A percentile compares a stretch with the other conserved stretches of the same genome.
Conservation (phyloP, 2,329 filamentous ascomycete species). For the Fusarium mundagurra region DNA sequence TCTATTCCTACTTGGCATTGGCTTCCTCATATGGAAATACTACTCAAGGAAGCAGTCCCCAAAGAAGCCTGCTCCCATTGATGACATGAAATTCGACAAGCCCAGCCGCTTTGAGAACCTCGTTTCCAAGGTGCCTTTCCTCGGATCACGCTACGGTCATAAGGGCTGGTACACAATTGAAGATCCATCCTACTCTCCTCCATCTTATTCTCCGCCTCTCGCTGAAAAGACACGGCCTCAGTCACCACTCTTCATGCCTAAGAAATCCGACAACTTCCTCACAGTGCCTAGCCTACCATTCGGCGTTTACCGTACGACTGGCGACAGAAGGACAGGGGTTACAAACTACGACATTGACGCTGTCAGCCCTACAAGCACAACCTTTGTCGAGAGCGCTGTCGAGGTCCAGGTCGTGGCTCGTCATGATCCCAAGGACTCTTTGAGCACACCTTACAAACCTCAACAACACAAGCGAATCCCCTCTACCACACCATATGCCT, state of each 20-base stretch:
- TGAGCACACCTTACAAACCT: constrained; percentile 8
- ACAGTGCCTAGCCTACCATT: constrained; percentile 34
- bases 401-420: constrained; percentile 34
- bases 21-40: constrained; percentile 38
- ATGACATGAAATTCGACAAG: constrained; percentile 35
- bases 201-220: constrained; percentile 4
- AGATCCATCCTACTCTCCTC: constrained; percentile 33
- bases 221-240: constrained; percentile 36
- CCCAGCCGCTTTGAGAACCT: constrained; percentile 40
- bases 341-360: constrained; percentile 25
- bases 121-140: constrained; percentile 49
- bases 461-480: constrained; percentile 31
- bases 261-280: constrained; percentile 35
- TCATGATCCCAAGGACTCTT: constrained; percentile 29
- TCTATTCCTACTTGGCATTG: constrained; percentile 35
- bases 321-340: constrained; percentile 7
- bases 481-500: constrained; percentile 29
- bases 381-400: constrained; percentile 38
- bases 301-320: constrained; percentile 31
- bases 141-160: constrained; percentile 47
- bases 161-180: constrained; percentile 49
- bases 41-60: constrained; percentile 15
- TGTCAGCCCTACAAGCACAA: constrained; percentile 37
- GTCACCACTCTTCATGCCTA: constrained; percentile 27
- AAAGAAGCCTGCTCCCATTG: constrained; percentile 16